A percentile compares a stretch with the other conserved stretches of the same genome.
These are phyloP conservation scores for Quercus agrifolia DNA, from an alignment of 306 rosid genomes.

Conservation along the genomic window DNA sequence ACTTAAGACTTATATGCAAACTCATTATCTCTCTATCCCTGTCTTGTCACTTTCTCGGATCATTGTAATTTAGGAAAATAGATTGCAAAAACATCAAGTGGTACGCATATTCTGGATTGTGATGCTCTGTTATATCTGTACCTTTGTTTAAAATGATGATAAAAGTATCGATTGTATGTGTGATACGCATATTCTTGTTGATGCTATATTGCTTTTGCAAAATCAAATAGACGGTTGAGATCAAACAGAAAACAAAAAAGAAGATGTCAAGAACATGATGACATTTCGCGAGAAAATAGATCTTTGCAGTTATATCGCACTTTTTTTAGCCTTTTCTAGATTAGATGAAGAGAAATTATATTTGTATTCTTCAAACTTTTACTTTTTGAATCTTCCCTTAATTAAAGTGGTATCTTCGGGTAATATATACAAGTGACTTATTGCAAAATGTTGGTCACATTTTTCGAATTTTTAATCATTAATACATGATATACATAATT, in stretches of 20 bases:
- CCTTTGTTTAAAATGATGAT: background rate
- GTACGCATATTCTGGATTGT: conserved; percentile 24
- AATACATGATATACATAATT: background rate
- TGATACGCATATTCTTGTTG: conserved; percentile 1
- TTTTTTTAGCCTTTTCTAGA: background rate
- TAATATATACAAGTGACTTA: background rate
- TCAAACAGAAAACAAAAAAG: background rate
- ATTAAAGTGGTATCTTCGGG: background rate
- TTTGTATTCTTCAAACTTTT: too few relatives aligned
- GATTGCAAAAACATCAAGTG: background rate
- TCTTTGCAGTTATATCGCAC: too few relatives aligned
- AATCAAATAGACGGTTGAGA: background rate
- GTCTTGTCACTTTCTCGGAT: conserved; percentile 5
- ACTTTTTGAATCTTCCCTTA: background rate
- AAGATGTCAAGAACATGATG: conserved; percentile 26
- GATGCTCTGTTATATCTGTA: background rate
- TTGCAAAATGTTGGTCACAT: too few relatives aligned
- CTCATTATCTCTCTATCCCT: background rate
- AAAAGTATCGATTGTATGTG: too few relatives aligned
- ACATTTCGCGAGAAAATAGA: conserved; percentile 1
- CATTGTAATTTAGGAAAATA: background rate
- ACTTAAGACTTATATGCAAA: background rate
- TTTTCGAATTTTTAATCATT: background rate
- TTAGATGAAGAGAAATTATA: too few relatives aligned
- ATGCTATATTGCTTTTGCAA: background rate